Evolutionary conservation across 1,284 basidiomycete genomes (phyloP).

Genomic region (Wolfiporia cocos): DNA sequence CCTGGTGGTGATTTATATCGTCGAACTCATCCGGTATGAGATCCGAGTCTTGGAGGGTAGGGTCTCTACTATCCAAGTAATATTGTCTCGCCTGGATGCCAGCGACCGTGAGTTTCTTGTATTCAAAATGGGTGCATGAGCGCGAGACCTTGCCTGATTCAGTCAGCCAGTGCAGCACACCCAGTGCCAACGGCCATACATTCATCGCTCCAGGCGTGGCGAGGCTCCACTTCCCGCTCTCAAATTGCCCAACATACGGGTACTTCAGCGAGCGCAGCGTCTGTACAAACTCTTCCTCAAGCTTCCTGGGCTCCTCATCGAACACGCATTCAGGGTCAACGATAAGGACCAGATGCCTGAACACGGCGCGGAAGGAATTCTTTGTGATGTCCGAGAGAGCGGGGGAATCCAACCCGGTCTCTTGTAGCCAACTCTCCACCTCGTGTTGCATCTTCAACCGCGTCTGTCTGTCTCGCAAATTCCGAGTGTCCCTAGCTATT

Average conservation of each 20-base stretch:
- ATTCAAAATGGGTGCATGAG: too few relatives aligned
- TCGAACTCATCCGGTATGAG: conserved; percentile 65
- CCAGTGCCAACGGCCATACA: conserved; percentile 78
- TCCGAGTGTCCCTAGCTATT: conserved; percentile 60
- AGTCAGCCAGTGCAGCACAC: conserved; percentile 83
- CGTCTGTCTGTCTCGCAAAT: conserved; percentile 66
- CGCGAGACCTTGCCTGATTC: conserved; percentile 71
- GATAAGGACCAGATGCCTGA: conserved; percentile 68
- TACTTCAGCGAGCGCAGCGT: conserved; percentile 73
- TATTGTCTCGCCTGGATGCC: conserved; percentile 37
- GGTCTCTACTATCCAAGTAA: conserved; percentile 55
- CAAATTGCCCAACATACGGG: conserved; percentile 67
- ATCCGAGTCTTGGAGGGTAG: conserved; percentile 57
- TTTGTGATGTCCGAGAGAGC: conserved; percentile 70
- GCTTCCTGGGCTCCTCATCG: conserved; percentile 46
- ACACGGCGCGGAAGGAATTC: conserved; percentile 79
- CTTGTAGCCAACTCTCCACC: conserved; percentile 61
- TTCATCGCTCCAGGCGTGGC: conserved; percentile 80
- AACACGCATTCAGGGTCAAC: conserved; percentile 66
- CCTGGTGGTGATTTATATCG: conserved; percentile 66
- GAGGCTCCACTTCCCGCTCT: conserved; percentile 81
- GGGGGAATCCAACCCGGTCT: conserved; percentile 56
- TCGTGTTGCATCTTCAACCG: conserved; percentile 73
- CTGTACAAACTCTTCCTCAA: conserved; percentile 78
- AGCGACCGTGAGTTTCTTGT: too few relatives aligned